Conservation (phyloP, 257 asterid species). For the Solanum pinnatisectum region DNA sequence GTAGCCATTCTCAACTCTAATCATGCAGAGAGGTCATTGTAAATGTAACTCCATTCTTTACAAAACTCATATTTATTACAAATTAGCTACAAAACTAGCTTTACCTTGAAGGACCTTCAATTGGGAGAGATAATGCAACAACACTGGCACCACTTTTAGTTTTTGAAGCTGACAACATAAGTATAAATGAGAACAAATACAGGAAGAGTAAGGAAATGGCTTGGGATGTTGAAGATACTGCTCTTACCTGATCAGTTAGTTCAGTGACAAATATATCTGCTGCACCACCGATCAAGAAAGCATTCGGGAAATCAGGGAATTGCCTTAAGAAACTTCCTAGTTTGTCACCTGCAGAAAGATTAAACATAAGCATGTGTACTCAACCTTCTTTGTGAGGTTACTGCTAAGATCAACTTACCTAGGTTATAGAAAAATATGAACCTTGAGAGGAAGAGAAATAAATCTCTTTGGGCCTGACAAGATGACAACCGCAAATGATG, state of each 20-base stretch:
- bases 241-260: slow-evolving; percentile 76
- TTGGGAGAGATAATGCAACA: slow-evolving; percentile 82
- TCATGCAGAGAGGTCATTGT: slow-evolving; percentile 33
- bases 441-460: slow-evolving; percentile 81
- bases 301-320: slow-evolving; percentile 77
- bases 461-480: slow-evolving; percentile 69
- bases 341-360: slow-evolving; percentile 48
- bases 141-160: slow-evolving; percentile 93
- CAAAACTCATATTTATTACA: neutral
- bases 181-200: neutral
- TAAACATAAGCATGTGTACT: neutral
- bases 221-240: neutral
- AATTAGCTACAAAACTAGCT: neutral
- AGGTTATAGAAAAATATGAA: slow-evolving; percentile 59
- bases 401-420: slow-evolving; percentile 28
- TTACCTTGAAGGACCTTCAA: slow-evolving; percentile 64
- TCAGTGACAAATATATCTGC: slow-evolving; percentile 72
- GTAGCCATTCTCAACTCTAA: slow-evolving; percentile 83
- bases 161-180: slow-evolving; percentile 57
- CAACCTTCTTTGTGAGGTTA: slow-evolving; percentile 3
- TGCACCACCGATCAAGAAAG: slow-evolving; percentile 74
- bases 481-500: neutral
- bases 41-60: neutral
- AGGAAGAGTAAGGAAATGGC: neutral
- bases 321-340: slow-evolving; percentile 66